These are phyloP conservation scores for Pyrenochaeta sp. DNA, from an alignment of 2,329 filamentous ascomycete genomes.

Conservation along the genomic window DNA sequence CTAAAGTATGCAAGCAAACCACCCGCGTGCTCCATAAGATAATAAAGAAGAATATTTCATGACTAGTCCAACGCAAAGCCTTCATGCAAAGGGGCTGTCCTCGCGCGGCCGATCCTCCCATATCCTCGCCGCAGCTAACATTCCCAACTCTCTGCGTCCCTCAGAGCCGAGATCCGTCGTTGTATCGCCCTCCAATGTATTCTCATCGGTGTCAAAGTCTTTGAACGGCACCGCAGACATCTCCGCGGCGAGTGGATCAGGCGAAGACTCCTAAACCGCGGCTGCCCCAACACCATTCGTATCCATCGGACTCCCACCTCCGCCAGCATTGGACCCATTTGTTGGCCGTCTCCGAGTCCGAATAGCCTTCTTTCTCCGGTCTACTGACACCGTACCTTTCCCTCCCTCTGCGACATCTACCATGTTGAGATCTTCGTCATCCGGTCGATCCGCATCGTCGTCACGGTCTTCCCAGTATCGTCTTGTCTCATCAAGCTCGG, in stretches of 20 bases:
- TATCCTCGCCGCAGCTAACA: not conserved
- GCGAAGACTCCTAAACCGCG: conserved; percentile 24
- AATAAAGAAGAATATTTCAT: not conserved
- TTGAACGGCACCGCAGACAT: not conserved
- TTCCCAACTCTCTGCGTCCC: not conserved
- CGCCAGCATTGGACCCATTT: conserved; percentile 38
- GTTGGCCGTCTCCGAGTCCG: conserved; percentile 46
- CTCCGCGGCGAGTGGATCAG: not conserved
- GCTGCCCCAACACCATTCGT: conserved; percentile 48
- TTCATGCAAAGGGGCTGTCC: not conserved
- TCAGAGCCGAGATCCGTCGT: not conserved
- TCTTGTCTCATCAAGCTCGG: conserved; percentile 78
- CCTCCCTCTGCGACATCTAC: conserved; percentile 46
- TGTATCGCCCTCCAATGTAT: not conserved
- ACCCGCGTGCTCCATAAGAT: not conserved
- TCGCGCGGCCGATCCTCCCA: not conserved
- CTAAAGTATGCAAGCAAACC: not conserved
- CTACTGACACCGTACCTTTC: conserved; percentile 31
- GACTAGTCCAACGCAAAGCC: not conserved
- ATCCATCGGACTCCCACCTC: conserved; percentile 51
- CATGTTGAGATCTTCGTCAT: conserved; percentile 52
- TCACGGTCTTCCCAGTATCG: conserved; percentile 53
- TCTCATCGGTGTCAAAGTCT: not conserved
- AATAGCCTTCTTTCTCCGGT: conserved; percentile 50
- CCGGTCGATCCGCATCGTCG: conserved; percentile 49